Percentiles rank a stretch among this genome's conserved stretches.
These are phyloP conservation scores for Fusarium sp. DNA, from an alignment of 2,329 filamentous ascomycete genomes.

Conservation along the genomic window DNA sequence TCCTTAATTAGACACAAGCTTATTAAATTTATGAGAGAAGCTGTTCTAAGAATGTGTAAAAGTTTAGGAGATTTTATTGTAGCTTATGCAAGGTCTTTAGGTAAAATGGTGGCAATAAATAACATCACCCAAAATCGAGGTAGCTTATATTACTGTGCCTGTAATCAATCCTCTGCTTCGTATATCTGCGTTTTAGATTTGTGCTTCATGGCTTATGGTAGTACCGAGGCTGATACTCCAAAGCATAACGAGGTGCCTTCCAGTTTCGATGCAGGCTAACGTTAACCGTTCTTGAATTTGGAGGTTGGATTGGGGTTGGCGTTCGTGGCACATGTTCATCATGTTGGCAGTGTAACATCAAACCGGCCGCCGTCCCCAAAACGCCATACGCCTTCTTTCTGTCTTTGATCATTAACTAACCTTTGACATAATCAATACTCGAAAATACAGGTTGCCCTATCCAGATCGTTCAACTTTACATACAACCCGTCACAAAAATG, in stretches of 20 bases:
- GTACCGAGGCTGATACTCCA: background rate
- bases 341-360: background rate
- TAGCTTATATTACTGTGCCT: background rate
- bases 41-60: background rate
- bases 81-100: background rate
- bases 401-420: too few relatives aligned
- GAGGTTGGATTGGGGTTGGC: background rate
- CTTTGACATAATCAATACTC: too few relatives aligned
- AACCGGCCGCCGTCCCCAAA: too few relatives aligned
- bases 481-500: slow-evolving; percentile 44
- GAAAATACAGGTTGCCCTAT: too few relatives aligned
- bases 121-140: background rate
- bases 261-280: background rate
- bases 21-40: background rate
- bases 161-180: background rate
- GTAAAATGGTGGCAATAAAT: background rate
- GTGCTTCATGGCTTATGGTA: background rate
- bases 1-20: background rate
- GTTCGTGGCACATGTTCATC: background rate
- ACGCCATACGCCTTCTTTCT: too few relatives aligned
- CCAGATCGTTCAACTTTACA: too few relatives aligned
- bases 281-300: background rate
- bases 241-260: background rate
- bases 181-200: background rate
- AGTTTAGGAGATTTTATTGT: background rate